Evolutionary conservation across 352 stramenopile species (phyloP), one percentile per base, ranked within the genome.

Genomic region (Globisporangium alternatum): DNA sequence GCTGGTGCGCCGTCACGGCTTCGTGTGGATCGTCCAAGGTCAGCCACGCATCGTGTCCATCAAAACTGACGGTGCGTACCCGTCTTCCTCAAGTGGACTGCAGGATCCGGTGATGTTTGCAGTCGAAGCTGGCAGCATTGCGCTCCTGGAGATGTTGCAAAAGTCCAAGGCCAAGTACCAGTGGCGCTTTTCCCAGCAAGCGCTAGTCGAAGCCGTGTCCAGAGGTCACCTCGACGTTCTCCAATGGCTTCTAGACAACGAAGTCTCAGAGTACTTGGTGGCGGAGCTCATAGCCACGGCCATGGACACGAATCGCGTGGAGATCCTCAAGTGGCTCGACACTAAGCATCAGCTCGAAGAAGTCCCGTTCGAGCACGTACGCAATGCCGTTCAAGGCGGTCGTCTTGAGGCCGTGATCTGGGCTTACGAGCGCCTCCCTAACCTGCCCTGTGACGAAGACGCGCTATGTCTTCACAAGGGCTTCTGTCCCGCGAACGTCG

Each of bases 301-400:
- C 19, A 57, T 57, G 51, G 30, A 28, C 30, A 28, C 17, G 7
- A 22, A 44, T 9, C 28, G 30, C 1, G 51, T 30, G 31, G 8
- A 19, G 0, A 57, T 57, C 51, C 30, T 57, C 3, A 57, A 19
- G 12, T 57, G 51, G 51, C 51, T 56, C 30, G 51, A 56, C 30
- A 8, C 51, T 2, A 43, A 1, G 2, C 43, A 25, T 22, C 17
- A 56, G 7, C 15, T 44, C 8, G 15, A 56, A 0, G 28, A 35
- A 0, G 3, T 56, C 30, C 19, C 30, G 17, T 39, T 56, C 19
- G 17, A 56, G 30, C 30, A 41, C 30, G 51, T 56, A 19, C 51
- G 30, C 1, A 30, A 17, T 19, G 51, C 51, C 22, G 51, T 56
- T 1, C 8, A 43, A 19, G 19, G 51, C 9, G 51, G 51, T 5